These are phyloP conservation scores for Fagus sylvatica DNA, from an alignment of 306 rosid genomes.

Conservation along the genomic window DNA sequence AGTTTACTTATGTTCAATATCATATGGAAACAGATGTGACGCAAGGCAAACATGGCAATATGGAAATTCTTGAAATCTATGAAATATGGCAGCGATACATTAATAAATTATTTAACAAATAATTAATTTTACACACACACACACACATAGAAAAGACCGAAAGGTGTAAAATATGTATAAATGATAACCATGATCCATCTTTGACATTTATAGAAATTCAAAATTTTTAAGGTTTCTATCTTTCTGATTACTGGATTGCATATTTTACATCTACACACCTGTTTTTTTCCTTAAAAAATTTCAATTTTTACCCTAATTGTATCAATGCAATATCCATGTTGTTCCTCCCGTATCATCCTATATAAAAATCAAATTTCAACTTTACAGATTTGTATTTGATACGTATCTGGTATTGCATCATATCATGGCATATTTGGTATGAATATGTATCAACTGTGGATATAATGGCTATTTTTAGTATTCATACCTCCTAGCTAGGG, in stretches of 20 bases:
- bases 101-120: too few species aligned
- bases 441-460: not conserved
- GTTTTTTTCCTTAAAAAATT: too few species aligned
- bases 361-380: not conserved
- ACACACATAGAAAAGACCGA: too few species aligned
- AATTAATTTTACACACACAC: too few species aligned
- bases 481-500: not conserved
- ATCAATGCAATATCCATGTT: too few species aligned
- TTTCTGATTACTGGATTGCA: not conserved
- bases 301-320: too few species aligned
- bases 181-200: not conserved
- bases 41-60: too few species aligned
- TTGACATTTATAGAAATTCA: not conserved
- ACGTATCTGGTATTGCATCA: not conserved
- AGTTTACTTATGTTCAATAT: too few species aligned
- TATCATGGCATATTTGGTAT: not conserved
- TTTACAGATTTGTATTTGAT: not conserved
- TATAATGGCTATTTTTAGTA: not conserved
- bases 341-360: not conserved
- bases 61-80: too few species aligned
- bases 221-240: not conserved
- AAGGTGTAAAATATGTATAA: not conserved
- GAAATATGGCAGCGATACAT: too few species aligned
- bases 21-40: too few species aligned
- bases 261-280: too few species aligned